Evolutionary conservation across 495 filamentous ascomycete species (phyloP), one percentile per base, ranked within the genome.

Genomic region (Bacidia gigantensis): DNA sequence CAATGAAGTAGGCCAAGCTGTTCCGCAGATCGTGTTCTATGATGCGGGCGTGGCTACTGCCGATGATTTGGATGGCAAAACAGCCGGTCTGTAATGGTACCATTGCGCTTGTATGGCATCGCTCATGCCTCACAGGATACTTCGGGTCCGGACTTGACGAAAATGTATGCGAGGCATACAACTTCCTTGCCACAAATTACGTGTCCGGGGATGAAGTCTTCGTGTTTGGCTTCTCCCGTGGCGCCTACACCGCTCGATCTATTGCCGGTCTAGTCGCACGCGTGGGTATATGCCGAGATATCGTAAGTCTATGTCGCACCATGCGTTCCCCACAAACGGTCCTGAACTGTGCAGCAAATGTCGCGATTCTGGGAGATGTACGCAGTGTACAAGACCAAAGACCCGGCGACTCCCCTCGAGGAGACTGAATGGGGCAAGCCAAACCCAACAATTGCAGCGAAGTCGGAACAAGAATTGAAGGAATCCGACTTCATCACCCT

Each of bases 191-290:
- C 0, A 62, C 68, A 32, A 79, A 81, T 55, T 78, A 73, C 51
- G 56, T 61, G 18, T 59, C 62, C 1, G 75, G 73, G 11, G 77
- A 81, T 60, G 65, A 79, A 53, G 72, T 81, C 23, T 73, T 70
- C 62, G 71, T 76, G 50, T 70, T 80, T 47, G 77, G 77, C 0
- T 81, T 80, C 62, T 79, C 75, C 1, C 65, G 77, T 11, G 77
- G 77, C 3, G 76, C 77, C 1, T 81, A 69, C 54, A 78, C 77
- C 0, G 77, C 71, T 1, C 68, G 77, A 1, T 66, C 70, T 11
- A 66, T 77, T 20, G 75, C 74, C 14, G 77, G 73, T 0, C 54
- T 81, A 0, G 69, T 80, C 11, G 68, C 62, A 1, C 58, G 71
- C 29, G 61, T 78, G 50, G 78, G 78, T 1, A 47, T 53, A 20